Conservation (phyloP, 1,284 basidiomycete species). For the Puccinia horiana region DNA sequence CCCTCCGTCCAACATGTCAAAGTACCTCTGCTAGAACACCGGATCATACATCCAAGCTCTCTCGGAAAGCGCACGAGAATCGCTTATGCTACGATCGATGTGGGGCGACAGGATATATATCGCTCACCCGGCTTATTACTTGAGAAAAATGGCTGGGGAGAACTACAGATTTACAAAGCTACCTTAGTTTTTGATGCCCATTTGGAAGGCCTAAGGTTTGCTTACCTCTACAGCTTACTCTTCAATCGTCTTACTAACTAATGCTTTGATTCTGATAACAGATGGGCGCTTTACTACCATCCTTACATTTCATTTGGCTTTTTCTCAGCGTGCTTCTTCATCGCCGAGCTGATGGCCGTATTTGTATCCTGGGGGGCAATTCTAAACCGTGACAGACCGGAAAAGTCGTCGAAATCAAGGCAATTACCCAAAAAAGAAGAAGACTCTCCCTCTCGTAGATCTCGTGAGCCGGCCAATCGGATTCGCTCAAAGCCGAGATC, state of each 20-base stretch:
- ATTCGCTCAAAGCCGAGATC: not conserved
- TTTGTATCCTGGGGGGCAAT: constrained; percentile 28
- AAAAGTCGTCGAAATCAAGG: not conserved
- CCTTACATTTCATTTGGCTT: constrained; percentile 43
- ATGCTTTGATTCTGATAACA: constrained; percentile 5
- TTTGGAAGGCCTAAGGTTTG: constrained; percentile 40
- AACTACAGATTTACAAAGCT: constrained; percentile 47
- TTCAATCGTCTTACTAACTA: not conserved
- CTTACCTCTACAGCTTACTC: not conserved
- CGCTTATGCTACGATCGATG: constrained; percentile 20
- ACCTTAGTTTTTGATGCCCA: constrained; percentile 41
- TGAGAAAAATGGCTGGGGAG: constrained; percentile 34
- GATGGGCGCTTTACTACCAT: constrained; percentile 44
- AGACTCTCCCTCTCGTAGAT: not conserved
- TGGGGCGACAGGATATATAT: constrained; percentile 42
- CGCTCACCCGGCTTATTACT: constrained; percentile 1
- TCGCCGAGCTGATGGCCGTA: constrained; percentile 32
- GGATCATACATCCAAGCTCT: constrained; percentile 35
- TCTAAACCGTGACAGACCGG: constrained; percentile 8
- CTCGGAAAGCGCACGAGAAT: constrained; percentile 34
- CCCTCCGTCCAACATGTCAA: constrained; percentile 31
- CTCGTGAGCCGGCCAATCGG: not conserved
- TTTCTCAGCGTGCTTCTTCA: constrained; percentile 44
- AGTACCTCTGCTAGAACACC: constrained; percentile 30
- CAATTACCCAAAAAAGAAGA: not conserved